Evolutionary conservation across 352 stramenopile species (phyloP), one percentile per base, ranked within the genome.

Genomic region (Phytophthora melonis): DNA sequence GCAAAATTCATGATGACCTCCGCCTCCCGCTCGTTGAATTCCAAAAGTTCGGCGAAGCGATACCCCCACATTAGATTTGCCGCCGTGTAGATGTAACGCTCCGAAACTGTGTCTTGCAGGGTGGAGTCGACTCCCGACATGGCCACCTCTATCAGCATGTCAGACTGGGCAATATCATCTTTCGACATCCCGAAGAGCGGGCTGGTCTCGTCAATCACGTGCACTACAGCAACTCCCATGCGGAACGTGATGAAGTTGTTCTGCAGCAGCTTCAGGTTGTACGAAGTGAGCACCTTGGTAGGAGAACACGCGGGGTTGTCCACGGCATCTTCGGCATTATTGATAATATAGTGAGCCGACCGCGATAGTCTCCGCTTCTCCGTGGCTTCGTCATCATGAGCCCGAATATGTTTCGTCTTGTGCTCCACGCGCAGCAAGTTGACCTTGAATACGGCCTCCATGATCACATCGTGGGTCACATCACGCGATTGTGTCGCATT

Each of bases 221-320:
- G 89, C 36, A 96, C 87, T 8, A 93, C 83, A 3, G 88, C 87
- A 19, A 96, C 74, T 41, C 86, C 87, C 84, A 96, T 93, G 27
- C 89, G 89, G 59, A 96, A 94, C 39, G 88, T 94, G 63, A 96
- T 93, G 43, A 94, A 96, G 47, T 94, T 94, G 71, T 92, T 90
- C 43, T 94, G 89, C 63, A 92, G 41, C 25, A 96, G 69, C 60
- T 90, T 87, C 58, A 96, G 80, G 25, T 93, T 91, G 74, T 94
- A 93, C 58, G 86, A 93, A 30, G 84, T 86, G 0, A 94, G 65
- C 39, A 88, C 75, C 64, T 89, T 85, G 34, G 70, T 78, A 14
- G 61, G 18, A 3, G 78, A 78, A 19, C 68, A 79, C 10, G 67
- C 58, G 16, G 34, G n/a, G 5, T 75, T 69, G 8, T 80, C 52